These are phyloP conservation scores for Tricholoma sp. DNA, from an alignment of 768 basidiomycete species.

Conservation along the genomic window DNA sequence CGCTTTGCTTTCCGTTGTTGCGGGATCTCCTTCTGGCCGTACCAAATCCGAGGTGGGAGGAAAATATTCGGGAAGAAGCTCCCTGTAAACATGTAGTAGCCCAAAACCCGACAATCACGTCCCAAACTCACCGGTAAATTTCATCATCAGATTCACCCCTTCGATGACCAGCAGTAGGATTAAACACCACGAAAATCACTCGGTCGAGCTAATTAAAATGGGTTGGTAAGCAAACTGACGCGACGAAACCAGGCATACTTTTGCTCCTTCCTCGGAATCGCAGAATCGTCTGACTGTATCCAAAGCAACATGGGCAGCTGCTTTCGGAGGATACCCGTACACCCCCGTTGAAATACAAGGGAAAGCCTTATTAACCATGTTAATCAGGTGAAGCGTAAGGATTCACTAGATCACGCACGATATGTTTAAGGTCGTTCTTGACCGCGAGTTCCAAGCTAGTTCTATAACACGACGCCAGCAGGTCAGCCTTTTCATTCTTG, in stretches of 20 bases:
- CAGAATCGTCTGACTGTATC: slow-evolving; percentile 50
- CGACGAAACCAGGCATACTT: slow-evolving; percentile 26
- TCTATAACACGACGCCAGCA: slow-evolving; percentile 65
- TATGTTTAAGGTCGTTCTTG: slow-evolving; percentile 52
- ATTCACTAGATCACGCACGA: slow-evolving; percentile 40
- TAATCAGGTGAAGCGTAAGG: not conserved
- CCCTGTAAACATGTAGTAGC: slow-evolving; percentile 15
- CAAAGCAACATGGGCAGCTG: slow-evolving; percentile 70
- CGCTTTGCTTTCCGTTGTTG: not conserved
- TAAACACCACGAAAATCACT: slow-evolving; percentile 60
- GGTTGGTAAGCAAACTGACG: not conserved
- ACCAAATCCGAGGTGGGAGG: slow-evolving; percentile 28
- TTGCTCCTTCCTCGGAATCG: slow-evolving; percentile 45
- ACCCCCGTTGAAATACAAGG: slow-evolving; percentile 76
- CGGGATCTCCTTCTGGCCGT: not conserved
- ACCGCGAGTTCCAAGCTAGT: slow-evolving; percentile 58
- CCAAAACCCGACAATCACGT: not conserved
- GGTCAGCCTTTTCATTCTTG: slow-evolving; percentile 39
- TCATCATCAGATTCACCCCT: slow-evolving; percentile 41
- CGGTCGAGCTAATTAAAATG: slow-evolving; percentile 48
- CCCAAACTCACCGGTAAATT: slow-evolving; percentile 48
- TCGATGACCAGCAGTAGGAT: slow-evolving; percentile 40
- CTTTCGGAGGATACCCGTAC: slow-evolving; percentile 71
- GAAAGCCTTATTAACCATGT: slow-evolving; percentile 51
- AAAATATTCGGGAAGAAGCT: slow-evolving; percentile 62